phyloP scores from a whole-genome alignment of 768 basidiomycete genomes.

The Crassisporium funariophilum region DNA sequence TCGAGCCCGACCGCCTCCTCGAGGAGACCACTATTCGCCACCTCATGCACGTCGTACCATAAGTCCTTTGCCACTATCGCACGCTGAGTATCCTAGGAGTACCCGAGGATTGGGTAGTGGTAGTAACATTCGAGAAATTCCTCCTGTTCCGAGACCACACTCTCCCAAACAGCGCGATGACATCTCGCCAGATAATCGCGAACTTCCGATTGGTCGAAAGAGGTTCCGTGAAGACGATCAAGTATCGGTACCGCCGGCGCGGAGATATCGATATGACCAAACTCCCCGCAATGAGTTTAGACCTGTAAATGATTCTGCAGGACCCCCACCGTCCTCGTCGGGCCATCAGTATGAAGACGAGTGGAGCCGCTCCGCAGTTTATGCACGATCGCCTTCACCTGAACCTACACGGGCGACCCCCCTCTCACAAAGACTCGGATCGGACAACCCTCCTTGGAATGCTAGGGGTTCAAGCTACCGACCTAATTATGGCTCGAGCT shows the following conservation, averaged over 20 bases:
- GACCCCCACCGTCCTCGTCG: not conserved
- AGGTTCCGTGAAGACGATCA: constrained; percentile 19
- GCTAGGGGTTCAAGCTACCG: constrained; percentile 18
- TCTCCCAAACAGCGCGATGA: not conserved
- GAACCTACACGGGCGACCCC: constrained; percentile 10
- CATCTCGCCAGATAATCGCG: not conserved
- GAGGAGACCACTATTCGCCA: constrained; percentile 16
- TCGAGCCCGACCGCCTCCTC: not conserved
- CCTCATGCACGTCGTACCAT: not conserved
- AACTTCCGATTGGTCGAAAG: constrained; percentile 11
- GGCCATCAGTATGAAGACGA: constrained; percentile 9
- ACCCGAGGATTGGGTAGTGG: constrained; percentile 5
- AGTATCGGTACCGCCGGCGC: constrained; percentile 19
- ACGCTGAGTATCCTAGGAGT: not conserved
- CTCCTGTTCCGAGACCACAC: constrained; percentile 7
- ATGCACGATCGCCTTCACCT: constrained; percentile 25
- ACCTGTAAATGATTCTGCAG: not conserved
- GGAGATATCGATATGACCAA: constrained; percentile 17
- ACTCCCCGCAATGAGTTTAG: not conserved
- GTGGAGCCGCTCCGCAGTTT: constrained; percentile 20
- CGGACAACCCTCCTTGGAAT: constrained; percentile 6
- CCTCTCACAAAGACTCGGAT: constrained; percentile 10
- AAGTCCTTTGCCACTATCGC: not conserved
- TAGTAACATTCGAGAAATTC: constrained; percentile 10
- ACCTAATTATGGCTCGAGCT: constrained; percentile 7